Base-by-base conservation (phyloP, 2,329 filamentous ascomycete genomes). In the Lomentospora prolificans region DNA sequence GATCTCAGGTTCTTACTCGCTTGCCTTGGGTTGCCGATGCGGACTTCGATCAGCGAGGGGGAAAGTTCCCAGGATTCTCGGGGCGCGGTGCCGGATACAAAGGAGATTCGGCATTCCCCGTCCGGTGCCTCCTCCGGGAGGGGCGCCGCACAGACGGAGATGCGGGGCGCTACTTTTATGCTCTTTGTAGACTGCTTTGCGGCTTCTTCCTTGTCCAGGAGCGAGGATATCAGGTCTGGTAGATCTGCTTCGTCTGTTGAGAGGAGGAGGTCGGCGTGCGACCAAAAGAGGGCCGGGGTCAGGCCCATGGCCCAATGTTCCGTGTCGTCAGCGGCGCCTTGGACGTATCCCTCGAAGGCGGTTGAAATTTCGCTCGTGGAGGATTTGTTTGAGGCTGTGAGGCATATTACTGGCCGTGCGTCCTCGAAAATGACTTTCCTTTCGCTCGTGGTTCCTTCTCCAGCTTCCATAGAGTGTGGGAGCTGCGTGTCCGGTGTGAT, bases 261-360 rank as follows among this genome's bases (percentile, higher is more conserved):
- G 19, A 95, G 72, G 9, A 97, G 72, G 4, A 65, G 39, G 0
- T 80, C 72, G 44, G 72, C 74, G 62, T 96, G 75, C 2, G 69
- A 69, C 94, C 94, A 99, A 70, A 96, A 99, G 0, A 92, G 60
- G 0, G 73, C 67, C 0, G 92, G 82, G 0, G 88, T 94, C 14
- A 97, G 78, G 0, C 89, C 90, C 55, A 80, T 73, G 1, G 90
- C 86, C 94, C 94, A 99, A 62, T 89, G 89, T 74, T 99, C 94
- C 10, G 87, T 89, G 67, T 99, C 94, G 68, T 99, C 94, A 2
- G 87, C 94, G 0, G 92, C 92, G 53, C 94, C 94, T 70, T 97
- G 94, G 58, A 99, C 86, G 65, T 99, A 99, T 3, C 70, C 67
- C 65, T 89, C 86, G 28, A 55, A 55, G 0, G 79, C 81, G 22